These are phyloP conservation scores for Hydrangea macrophylla DNA, from an alignment of 148 eudicot species.

Conservation along the genomic window DNA sequence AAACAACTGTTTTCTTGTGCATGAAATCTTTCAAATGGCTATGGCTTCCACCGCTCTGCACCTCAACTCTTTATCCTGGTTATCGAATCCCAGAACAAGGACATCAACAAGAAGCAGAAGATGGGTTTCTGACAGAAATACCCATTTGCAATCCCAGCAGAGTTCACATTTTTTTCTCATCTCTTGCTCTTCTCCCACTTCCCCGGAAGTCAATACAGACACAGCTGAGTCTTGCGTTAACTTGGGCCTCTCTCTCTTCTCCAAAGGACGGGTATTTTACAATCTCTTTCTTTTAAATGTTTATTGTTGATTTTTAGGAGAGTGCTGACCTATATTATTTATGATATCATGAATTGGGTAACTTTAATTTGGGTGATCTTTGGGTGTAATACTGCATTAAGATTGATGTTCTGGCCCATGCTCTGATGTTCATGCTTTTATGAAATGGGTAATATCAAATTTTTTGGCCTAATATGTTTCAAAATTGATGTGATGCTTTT, in stretches of 20 bases:
- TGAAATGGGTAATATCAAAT: neutral
- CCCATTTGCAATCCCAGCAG: conserved; percentile 22
- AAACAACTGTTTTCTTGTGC: neutral
- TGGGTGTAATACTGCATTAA: neutral
- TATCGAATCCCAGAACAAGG: conserved; percentile 9
- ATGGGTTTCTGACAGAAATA: conserved; percentile 22
- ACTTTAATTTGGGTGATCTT: neutral
- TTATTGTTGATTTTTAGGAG: neutral
- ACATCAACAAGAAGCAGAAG: conserved; percentile 6
- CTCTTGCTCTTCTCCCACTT: conserved; percentile 44
- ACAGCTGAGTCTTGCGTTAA: conserved; percentile 87
- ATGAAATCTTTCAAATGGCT: conserved; percentile 33
- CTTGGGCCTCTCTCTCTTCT: conserved; percentile 79
- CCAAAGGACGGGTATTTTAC: conserved; percentile 73
- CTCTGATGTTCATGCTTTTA: neutral
- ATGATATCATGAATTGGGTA: neutral
- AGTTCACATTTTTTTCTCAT: conserved; percentile 25
- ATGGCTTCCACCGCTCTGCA: conserved; percentile 32
- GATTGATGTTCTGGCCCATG: neutral
- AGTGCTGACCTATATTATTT: too few relatives aligned
- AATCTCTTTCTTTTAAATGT: neutral
- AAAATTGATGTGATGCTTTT: too few relatives aligned
- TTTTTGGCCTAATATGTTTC: neutral
- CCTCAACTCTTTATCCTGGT: conserved; percentile 22
- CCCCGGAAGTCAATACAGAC: conserved; percentile 34